Evolutionary conservation across 129 eudicot species (phyloP).

Genomic region (Artemisia argyi): DNA sequence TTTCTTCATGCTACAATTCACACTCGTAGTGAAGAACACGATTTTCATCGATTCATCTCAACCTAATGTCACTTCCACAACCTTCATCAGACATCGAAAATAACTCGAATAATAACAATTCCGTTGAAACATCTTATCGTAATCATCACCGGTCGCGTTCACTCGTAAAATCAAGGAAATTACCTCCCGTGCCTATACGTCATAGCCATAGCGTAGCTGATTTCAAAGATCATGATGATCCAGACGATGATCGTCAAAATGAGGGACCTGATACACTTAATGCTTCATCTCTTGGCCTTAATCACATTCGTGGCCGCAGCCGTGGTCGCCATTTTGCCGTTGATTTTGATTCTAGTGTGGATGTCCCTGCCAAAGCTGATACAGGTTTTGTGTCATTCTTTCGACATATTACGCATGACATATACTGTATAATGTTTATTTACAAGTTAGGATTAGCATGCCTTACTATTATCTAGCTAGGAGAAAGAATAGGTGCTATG

Average conservation of each 20-base stretch:
- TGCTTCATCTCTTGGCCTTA: constrained; percentile 65
- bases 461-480: background rate
- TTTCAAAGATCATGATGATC: no score
- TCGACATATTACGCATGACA: background rate
- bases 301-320: constrained; percentile 52
- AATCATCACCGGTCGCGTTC: constrained; percentile 37
- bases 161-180: constrained; percentile 53
- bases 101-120: no score
- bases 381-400: no score
- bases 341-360: no score
- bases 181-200: constrained; percentile 61
- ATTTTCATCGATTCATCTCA: no score
- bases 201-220: constrained; percentile 33
- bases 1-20: background rate
- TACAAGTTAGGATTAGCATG: background rate
- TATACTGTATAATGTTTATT: background rate
- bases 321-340: no score
- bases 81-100: no score
- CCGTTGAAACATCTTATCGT: constrained; percentile 22
- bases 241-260: no score
- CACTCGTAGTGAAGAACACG: no score
- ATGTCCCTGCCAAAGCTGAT: no score
- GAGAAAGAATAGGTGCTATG: background rate
- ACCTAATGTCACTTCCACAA: no score
- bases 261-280: constrained; percentile 28